These are phyloP conservation scores for Podaxis sp. DNA, from an alignment of 768 basidiomycete species.

Conservation along the genomic window DNA sequence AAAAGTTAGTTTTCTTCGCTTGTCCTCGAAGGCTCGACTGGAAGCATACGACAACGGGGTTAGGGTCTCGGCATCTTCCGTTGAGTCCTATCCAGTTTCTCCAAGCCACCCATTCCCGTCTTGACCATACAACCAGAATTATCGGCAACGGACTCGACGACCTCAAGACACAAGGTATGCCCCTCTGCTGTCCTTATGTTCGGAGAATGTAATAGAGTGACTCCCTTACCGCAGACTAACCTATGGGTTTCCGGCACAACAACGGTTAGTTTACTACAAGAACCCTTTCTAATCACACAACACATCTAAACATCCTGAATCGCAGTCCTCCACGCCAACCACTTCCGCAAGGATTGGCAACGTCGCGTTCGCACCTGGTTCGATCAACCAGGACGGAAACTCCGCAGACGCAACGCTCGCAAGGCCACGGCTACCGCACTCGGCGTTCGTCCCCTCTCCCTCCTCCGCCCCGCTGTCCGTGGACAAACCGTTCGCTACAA, in stretches of 20 bases:
- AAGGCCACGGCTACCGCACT: conserved; percentile 87
- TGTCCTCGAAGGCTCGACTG: no score
- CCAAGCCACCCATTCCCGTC: conserved; percentile 38
- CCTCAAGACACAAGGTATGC: conserved; percentile 48
- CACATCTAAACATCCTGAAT: conserved; percentile 14
- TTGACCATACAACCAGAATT: conserved; percentile 27
- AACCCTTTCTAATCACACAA: conserved; percentile 6
- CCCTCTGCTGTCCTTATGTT: conserved; percentile 11
- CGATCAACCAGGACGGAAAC: conserved; percentile 97
- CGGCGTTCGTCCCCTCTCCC: conserved; percentile 87
- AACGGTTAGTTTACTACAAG: conserved; percentile 55
- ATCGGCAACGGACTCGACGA: conserved; percentile 42
- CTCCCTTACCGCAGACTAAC: conserved; percentile 38
- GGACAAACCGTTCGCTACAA: conserved; percentile 98
- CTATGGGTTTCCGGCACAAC: conserved; percentile 80
- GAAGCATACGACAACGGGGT: no score
- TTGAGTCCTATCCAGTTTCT: conserved; percentile 36
- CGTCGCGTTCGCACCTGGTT: conserved; percentile 96
- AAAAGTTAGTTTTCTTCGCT: no score
- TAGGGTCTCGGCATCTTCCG: conserved; percentile 40
- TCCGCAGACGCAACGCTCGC: conserved; percentile 90
- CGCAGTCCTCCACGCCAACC: conserved; percentile 85
- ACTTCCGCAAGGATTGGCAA: conserved; percentile 99
- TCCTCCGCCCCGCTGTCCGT: conserved; percentile 96
- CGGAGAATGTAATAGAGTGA: conserved; percentile 9